These are phyloP conservation scores for Parastagonospora nodorum DNA, from an alignment of 2,329 filamentous ascomycete genomes.

Conservation along the genomic window DNA sequence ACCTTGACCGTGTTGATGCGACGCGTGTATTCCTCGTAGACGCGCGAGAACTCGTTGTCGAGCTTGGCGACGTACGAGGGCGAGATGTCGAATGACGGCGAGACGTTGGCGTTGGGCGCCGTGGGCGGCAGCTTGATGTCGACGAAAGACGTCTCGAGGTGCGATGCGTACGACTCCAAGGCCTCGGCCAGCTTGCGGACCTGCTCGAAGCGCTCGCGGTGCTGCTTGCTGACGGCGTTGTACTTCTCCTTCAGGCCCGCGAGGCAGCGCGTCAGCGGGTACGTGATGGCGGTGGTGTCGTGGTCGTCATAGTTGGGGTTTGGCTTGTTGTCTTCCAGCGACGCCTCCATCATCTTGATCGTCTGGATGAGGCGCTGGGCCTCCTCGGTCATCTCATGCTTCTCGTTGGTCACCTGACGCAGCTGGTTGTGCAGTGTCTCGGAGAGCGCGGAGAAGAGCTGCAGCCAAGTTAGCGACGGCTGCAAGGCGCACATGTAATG, in stretches of 20 bases:
- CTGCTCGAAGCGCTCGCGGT: slow-evolving; percentile 92
- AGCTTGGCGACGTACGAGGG: slow-evolving; percentile 83
- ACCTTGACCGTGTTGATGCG: slow-evolving; percentile 77
- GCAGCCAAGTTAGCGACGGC: slow-evolving; percentile 15
- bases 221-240: slow-evolving; percentile 75
- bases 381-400: slow-evolving; percentile 88
- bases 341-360: slow-evolving; percentile 92
- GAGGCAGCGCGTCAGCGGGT: slow-evolving; percentile 80
- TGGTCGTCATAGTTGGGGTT: slow-evolving; percentile 69
- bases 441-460: slow-evolving; percentile 91
- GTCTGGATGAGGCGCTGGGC: slow-evolving; percentile 81
- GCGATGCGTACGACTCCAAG: slow-evolving; percentile 93
- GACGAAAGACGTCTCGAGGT: slow-evolving; percentile 88
- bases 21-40: slow-evolving; percentile 94
- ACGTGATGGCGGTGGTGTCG: slow-evolving; percentile 76
- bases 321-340: slow-evolving; percentile 76
- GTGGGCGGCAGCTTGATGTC: slow-evolving; percentile 84
- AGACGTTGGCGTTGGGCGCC: slow-evolving; percentile 73
- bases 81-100: slow-evolving; percentile 90
- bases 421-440: slow-evolving; percentile 92
- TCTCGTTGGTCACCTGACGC: slow-evolving; percentile 81
- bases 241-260: slow-evolving; percentile 85
- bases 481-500: neutral
- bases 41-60: slow-evolving; percentile 87
- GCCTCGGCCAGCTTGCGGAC: slow-evolving; percentile 94